Evolutionary conservation across 257 asterid genomes (phyloP).

Genomic region (Solanum sparsipilum): DNA sequence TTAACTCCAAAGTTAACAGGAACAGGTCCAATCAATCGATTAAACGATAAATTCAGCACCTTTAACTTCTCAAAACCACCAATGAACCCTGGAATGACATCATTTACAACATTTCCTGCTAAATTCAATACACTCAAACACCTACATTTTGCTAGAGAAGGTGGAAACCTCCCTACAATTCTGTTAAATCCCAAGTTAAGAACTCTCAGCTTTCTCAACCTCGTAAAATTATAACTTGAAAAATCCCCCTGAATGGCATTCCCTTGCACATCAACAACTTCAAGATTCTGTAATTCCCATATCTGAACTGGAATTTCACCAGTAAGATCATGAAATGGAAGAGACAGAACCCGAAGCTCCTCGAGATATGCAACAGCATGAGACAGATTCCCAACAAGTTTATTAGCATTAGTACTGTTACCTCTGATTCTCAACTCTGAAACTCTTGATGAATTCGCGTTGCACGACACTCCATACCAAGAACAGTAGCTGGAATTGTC

Average conservation of each 20-base stretch:
- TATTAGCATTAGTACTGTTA: slow-evolving; percentile 35
- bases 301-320: slow-evolving; percentile 65
- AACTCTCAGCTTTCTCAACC: slow-evolving; percentile 52
- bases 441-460: slow-evolving; percentile 50
- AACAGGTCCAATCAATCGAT: slow-evolving; percentile 52
- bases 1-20: slow-evolving; percentile 45
- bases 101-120: slow-evolving; percentile 73
- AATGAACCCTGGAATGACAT: slow-evolving; percentile 45
- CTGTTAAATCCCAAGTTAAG: slow-evolving; percentile 67
- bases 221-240: slow-evolving; percentile 37
- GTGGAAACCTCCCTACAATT: slow-evolving; percentile 48
- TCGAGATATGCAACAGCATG: slow-evolving; percentile 36
- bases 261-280: slow-evolving; percentile 86
- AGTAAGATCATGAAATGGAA: slow-evolving; percentile 65
- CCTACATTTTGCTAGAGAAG: slow-evolving; percentile 34
- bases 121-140: slow-evolving; percentile 54
- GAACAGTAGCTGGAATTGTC: slow-evolving; percentile 43
- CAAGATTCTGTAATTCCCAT: slow-evolving; percentile 76
- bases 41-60: slow-evolving; percentile 74
- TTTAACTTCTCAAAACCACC: slow-evolving; percentile 44
- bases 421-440: slow-evolving; percentile 56
- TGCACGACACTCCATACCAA: slow-evolving; percentile 75
- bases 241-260: slow-evolving; percentile 43
- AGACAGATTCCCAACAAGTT: slow-evolving; percentile 47
- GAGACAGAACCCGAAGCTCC: slow-evolving; percentile 53